Base-by-base conservation (phyloP, 179 eudicot species). In the Patellifolia procumbens region DNA sequence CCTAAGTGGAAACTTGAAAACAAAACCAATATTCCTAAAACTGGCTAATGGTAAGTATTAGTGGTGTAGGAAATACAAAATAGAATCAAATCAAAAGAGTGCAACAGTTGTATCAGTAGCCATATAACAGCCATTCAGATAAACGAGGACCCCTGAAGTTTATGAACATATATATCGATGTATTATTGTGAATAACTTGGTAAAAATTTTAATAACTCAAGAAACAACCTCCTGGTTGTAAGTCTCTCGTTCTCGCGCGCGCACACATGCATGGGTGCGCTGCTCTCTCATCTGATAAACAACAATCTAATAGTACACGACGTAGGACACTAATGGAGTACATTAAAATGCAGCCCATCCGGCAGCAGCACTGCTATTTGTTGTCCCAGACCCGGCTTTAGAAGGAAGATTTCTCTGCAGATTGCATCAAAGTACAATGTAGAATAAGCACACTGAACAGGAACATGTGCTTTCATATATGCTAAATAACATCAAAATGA, bases 321-420 rank as follows among this genome's bases (percentile, higher is more conserved):
- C 64, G 70, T 16, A 13, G 29, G 63, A 37, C 62, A 37, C 32
- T 24, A 28, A 26, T 34, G 29, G 66, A 22, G 55, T 76, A 60
- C 65, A 62, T 37, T 89, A 94, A 81, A 94, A 94, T 37, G 99
- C 99, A 42, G 99, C 99, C 99, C 99, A 95, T 80, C 99, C 99
- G 72, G 99, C 93, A 70, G 92, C 99, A 70, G 92, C 99, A 76
- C 80, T 84, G 78, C 81, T 80, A 80, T 86, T 89, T 56, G 86
- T 78, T 74, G 97, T 75, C 80, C 87, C 97, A 37, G 97, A 80
- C 80, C 88, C 97, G 8, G 87, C 76, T 66, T 87, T 76, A 0
- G 97, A 83, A 42, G 99, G 99, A 81, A 95, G 98, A 84, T 83
- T 90, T 74, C 80, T 86, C 98, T 95, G 94, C 86, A 81, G 28